Evolutionary conservation across 257 asterid genomes (phyloP), one percentile per base, ranked within the genome.

Genomic region (Leptodermis oblonga): DNA sequence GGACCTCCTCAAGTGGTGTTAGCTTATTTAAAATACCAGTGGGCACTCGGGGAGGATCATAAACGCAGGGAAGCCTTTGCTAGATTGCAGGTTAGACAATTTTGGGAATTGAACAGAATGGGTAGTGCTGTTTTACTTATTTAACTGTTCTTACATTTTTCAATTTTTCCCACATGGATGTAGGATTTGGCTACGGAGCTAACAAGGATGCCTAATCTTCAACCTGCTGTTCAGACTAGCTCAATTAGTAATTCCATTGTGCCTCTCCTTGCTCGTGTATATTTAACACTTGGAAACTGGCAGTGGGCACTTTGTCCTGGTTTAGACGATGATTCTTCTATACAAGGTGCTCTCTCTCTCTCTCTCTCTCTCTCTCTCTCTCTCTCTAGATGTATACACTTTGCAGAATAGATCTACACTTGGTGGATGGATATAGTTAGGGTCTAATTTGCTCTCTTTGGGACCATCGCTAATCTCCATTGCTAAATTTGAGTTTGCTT

Each of bases 1-100:
- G 97, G 97, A 62, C 93, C 91, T 72, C 99, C 99, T 75, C 96
- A 87, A 86, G 99, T 86, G 82, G 89, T 94, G 84, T 86, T 91
- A 78, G 97, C 99, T 55, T 89, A 89, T 73, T 78, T 94, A 84
- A 87, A 91, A 73, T 94, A 94, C 81, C 97, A 94, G 68, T 94
- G 97, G 96, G 91, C 99, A 69, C 94, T 86, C 68, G 99, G 99
- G 66, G 99, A 94, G 77, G 99, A 94, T 74, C 90, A 86, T 61
- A 89, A 83, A 82, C 95, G 99, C 71, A 86, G 84, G 83, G 97
- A 89, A 61, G 92, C 97, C 73, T 91, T 87, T 71, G 69, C 85
- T 55, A 84, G 97, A 82, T 83, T 94, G 76, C 91, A 89, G 99
- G 99, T 91, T 70, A 74, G 73, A 41, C 42, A 60, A 46, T 60